Evolutionary conservation across 768 basidiomycete genomes (phyloP).

Genomic region (Russula lepida): DNA sequence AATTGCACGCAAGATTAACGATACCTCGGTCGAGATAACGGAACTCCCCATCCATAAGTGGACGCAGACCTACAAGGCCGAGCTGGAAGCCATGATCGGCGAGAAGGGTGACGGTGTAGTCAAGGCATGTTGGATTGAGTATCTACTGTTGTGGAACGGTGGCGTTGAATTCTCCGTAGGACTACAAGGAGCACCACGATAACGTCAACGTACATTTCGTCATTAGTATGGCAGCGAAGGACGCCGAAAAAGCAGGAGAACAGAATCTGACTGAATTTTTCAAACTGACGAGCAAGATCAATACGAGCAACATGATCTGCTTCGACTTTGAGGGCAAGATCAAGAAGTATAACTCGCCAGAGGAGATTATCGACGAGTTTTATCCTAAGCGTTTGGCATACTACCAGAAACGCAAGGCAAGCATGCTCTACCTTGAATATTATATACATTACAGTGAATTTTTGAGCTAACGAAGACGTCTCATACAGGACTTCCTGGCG

Average conservation of each 20-base stretch:
- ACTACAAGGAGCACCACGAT: slow-evolving; percentile 96
- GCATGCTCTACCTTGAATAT: slow-evolving; percentile 5
- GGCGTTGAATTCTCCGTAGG: slow-evolving; percentile 40
- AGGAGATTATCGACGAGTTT: slow-evolving; percentile 90
- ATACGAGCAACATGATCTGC: slow-evolving; percentile 96
- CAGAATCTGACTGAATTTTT: slow-evolving; percentile 89
- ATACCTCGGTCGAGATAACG: slow-evolving; percentile 88
- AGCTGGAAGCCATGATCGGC: slow-evolving; percentile 81
- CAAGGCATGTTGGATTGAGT: slow-evolving; percentile 46
- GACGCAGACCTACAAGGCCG: slow-evolving; percentile 90
- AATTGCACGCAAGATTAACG: slow-evolving; percentile 62
- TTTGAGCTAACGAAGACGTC: background rate
- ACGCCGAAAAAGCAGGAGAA: slow-evolving; percentile 78
- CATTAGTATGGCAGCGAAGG: slow-evolving; percentile 69
- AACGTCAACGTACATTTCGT: slow-evolving; percentile 87
- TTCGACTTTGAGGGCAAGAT: slow-evolving; percentile 97
- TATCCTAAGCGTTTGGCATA: slow-evolving; percentile 80
- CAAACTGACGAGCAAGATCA: slow-evolving; percentile 78
- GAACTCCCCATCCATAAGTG: slow-evolving; percentile 93
- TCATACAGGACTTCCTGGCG: slow-evolving; percentile 70
- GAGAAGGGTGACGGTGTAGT: slow-evolving; percentile 75
- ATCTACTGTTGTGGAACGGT: background rate
- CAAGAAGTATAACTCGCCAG: slow-evolving; percentile 82
- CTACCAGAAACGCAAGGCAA: slow-evolving; percentile 94
- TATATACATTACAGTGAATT: background rate